Evolutionary conservation across 331 rosid genomes (phyloP), one percentile per base, ranked within the genome.

Genomic region (Telfairia occidentalis): DNA sequence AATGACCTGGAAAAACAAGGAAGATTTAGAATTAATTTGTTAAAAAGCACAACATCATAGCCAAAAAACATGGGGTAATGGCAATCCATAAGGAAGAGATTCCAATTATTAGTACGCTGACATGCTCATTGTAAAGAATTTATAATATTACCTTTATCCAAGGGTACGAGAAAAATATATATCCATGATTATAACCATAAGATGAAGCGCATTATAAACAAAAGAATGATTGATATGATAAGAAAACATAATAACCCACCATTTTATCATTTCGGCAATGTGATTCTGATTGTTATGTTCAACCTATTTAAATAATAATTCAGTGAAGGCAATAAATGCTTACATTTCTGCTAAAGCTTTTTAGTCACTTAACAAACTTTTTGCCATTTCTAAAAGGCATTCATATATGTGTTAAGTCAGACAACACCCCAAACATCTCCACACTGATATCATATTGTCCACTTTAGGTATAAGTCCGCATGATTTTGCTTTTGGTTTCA

Each of bases 1-100:
- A 35, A 78, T 10, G 63, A 86, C 89, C 98, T 94, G 96, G 54
- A 86, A 81, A 81, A 82, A 37, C 30, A 76, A 61, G 46, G 40
- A 16, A 24, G 29, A 54, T 28, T 32, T 34, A 37, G 45, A 52
- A 37, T 37, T 5, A 52, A 83, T 61, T 48, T 13, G 29, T 8
- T 45, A 30, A 71, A 71, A 71, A 24, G 9, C 18, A 48, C 58
- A 15, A 32, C 59, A 71, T 16, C 43, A 65, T 67, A 40, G 38
- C 42, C 35, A 71, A 57, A 45, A 46, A 67, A 78, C 26, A 38
- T 28, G 15, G 60, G 37, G 42, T 35, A 74, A n/a, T 35, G 48
- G 23, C 9, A 13, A 66, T 15, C 37, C 46, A 23, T 46, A 54
- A 13, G 54, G 21, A 52, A 73, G 23, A 43, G 13, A 32, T 28